Conservation (phyloP, 140 eudicot genomes). For the Oenanthe javanica region DNA sequence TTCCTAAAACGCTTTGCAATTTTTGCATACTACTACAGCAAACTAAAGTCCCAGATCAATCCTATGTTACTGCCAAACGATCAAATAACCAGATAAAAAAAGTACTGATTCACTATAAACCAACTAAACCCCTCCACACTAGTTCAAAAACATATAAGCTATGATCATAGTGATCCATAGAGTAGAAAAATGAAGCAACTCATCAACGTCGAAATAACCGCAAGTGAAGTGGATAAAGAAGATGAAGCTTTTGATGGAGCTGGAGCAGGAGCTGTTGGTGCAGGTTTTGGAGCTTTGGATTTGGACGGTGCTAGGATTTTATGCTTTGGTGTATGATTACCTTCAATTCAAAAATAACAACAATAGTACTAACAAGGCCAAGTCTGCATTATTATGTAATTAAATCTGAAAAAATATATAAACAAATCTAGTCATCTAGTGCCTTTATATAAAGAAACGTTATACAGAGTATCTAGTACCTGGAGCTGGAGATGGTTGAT, state of each 20-base stretch:
- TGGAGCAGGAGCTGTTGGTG: neutral
- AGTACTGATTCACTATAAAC: neutral
- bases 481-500: conserved; percentile 1
- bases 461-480: neutral
- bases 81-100: neutral
- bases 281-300: neutral
- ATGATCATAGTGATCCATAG: neutral
- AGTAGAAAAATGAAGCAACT: neutral
- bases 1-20: neutral
- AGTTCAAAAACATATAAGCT: neutral
- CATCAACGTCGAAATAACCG: neutral
- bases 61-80: neutral
- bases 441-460: too few relatives aligned
- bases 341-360: neutral
- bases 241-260: neutral
- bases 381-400: neutral
- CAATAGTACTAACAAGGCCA: neutral
- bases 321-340: neutral
- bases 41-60: neutral
- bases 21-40: neutral
- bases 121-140: neutral
- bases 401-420: too few relatives aligned
- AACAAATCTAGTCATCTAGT: too few relatives aligned
- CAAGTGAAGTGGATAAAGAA: neutral
- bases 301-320: neutral